phyloP scores from a whole-genome alignment of 768 basidiomycete species.

The Trametes villosa region DNA sequence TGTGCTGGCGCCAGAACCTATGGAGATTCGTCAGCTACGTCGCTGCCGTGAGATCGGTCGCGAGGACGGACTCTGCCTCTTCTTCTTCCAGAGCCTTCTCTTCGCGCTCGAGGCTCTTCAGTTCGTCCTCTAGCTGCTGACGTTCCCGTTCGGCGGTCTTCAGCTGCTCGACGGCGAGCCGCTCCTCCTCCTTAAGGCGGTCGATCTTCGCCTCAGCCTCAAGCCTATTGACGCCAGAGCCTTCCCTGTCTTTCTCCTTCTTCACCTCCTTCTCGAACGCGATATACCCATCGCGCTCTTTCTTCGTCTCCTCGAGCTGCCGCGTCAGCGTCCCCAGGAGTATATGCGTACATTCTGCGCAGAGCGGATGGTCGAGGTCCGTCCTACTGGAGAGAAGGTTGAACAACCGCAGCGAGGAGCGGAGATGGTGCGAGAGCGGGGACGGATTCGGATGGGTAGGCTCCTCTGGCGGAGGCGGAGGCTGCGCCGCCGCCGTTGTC shows the following conservation, averaged over 20 bases:
- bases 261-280: slow-evolving; percentile 89
- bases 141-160: slow-evolving; percentile 78
- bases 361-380: slow-evolving; percentile 91
- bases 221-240: slow-evolving; percentile 57
- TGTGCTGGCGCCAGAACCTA: slow-evolving; percentile 86
- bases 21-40: slow-evolving; percentile 5
- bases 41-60: not conserved
- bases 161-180: slow-evolving; percentile 71
- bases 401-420: slow-evolving; percentile 74
- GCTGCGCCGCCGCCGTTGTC: slow-evolving; percentile 31
- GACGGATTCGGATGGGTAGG: slow-evolving; percentile 65
- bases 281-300: slow-evolving; percentile 90
- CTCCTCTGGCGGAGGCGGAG: slow-evolving; percentile 42
- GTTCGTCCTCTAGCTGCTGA: slow-evolving; percentile 73
- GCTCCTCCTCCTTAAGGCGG: slow-evolving; percentile 70
- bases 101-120: slow-evolving; percentile 71
- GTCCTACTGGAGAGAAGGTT: slow-evolving; percentile 77
- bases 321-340: slow-evolving; percentile 74
- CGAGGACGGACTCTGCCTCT: slow-evolving; percentile 71
- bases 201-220: slow-evolving; percentile 77
- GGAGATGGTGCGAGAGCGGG: slow-evolving; percentile 77
- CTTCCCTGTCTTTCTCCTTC: slow-evolving; percentile 78
- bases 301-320: slow-evolving; percentile 88
- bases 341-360: slow-evolving; percentile 90
- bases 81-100: slow-evolving; percentile 81